Conservation (phyloP, 208 protist species). For the Trypanosoma caninum region DNA sequence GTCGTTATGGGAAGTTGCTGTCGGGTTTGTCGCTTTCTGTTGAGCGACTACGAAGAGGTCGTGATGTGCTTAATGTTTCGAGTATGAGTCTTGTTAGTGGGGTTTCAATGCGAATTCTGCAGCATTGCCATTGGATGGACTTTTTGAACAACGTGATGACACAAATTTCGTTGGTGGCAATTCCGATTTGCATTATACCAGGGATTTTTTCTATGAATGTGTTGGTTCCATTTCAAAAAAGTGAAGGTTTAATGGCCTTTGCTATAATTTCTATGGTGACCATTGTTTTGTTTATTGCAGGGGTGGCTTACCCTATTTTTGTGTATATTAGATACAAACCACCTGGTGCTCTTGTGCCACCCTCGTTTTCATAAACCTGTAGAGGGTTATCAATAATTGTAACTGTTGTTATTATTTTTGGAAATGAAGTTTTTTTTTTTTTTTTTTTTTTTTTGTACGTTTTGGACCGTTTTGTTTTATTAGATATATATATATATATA, state of each 20-base stretch:
- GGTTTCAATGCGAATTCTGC: conserved; percentile 65
- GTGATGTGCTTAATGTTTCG: conserved; percentile 69
- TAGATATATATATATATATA: too few relatives aligned
- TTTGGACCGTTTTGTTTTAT: too few relatives aligned
- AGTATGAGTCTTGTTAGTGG: conserved; percentile 82
- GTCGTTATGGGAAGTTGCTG: conserved; percentile 53
- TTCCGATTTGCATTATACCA: conserved; percentile 73
- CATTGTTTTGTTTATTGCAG: conserved; percentile 32
- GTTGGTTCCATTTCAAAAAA: conserved; percentile 47
- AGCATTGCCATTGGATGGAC: conserved; percentile 84
- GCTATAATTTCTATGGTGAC: conserved; percentile 48
- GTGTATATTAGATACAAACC: conserved; percentile 51
- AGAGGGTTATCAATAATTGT: neutral
- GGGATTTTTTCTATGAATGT: conserved; percentile 76
- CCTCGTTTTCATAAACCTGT: conserved; percentile 12
- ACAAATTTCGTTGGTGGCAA: conserved; percentile 68
- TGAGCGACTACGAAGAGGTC: conserved; percentile 49
- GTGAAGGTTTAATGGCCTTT: conserved; percentile 39
- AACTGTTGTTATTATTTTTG: neutral
- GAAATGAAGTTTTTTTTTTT: neutral
- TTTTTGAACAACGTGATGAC: conserved; percentile 79
- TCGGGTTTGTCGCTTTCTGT: conserved; percentile 44
- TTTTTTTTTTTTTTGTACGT: neutral
- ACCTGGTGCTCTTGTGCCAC: conserved; percentile 54
- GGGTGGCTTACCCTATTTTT: conserved; percentile 35